Conservation (phyloP, 2,329 filamentous ascomycete genomes). For the Aspergillus ustus region DNA sequence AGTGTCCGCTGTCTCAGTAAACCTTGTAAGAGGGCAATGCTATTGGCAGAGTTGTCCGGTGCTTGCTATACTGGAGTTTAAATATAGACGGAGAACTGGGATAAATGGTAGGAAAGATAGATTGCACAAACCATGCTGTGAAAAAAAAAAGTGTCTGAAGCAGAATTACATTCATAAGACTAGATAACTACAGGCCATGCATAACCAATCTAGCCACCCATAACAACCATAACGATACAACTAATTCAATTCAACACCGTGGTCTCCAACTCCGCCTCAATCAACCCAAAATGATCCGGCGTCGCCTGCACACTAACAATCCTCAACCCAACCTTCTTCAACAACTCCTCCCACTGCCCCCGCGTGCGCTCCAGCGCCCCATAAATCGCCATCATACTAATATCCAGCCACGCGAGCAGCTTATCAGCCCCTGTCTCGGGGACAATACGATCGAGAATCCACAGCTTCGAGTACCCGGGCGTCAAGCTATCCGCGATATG, state of each 20-base stretch:
- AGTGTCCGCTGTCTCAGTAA: too few relatives aligned
- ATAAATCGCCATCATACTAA: constrained; percentile 11
- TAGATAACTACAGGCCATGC: too few relatives aligned
- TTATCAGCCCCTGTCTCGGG: constrained; percentile 5
- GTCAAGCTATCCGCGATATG: constrained; percentile 1
- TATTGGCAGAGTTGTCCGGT: too few relatives aligned
- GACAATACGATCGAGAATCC: constrained; percentile 11
- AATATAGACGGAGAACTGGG: too few relatives aligned
- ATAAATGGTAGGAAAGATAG: too few relatives aligned
- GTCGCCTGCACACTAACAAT: background rate
- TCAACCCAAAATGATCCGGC: constrained; percentile 1
- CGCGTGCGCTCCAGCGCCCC: constrained; percentile 13
- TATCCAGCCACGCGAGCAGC: constrained; percentile 3
- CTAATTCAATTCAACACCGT: background rate
- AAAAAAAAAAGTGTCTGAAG: too few relatives aligned
- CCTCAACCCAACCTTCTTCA: constrained; percentile 6
- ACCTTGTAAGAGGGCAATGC: too few relatives aligned
- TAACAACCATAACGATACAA: background rate
- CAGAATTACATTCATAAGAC: too few relatives aligned
- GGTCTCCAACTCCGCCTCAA: constrained; percentile 1
- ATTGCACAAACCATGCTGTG: too few relatives aligned
- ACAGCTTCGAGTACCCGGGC: constrained; percentile 16
- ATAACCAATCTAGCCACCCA: too few relatives aligned
- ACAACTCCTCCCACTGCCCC: constrained; percentile 1
- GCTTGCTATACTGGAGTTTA: too few relatives aligned